Percentiles rank a stretch among this genome's conserved stretches.
phyloP scores from a whole-genome alignment of 2,329 filamentous ascomycete genomes.

The Sarocladium brachiariae region DNA sequence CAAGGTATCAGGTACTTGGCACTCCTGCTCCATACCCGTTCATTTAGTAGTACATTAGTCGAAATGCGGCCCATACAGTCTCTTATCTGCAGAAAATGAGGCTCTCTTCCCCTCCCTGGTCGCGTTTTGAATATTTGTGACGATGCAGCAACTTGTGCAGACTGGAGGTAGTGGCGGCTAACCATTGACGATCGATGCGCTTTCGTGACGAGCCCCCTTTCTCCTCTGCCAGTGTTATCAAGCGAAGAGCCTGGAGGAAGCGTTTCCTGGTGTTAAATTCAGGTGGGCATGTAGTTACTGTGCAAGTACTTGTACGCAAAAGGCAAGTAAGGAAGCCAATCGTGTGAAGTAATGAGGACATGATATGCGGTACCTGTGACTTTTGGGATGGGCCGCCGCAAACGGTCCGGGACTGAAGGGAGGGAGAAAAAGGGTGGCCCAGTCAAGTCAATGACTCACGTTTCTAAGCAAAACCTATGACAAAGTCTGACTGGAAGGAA shows the following conservation, averaged over 20 bases:
- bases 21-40: neutral
- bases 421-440: neutral
- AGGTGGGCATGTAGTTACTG: too few relatives aligned
- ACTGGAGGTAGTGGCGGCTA: neutral
- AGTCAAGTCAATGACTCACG: conserved; percentile 9
- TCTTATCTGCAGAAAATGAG: neutral
- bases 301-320: too few relatives aligned
- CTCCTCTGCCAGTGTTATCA: too few relatives aligned
- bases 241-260: too few relatives aligned
- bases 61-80: neutral
- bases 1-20: conserved; percentile 6
- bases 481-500: too few relatives aligned
- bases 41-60: neutral
- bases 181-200: conserved; percentile 1
- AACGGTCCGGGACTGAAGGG: conserved; percentile 3
- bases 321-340: too few relatives aligned
- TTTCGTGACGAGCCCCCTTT: too few relatives aligned
- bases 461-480: neutral
- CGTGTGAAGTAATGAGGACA: too few relatives aligned
- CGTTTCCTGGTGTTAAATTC: too few relatives aligned
- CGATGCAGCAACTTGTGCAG: too few relatives aligned
- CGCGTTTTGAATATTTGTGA: too few relatives aligned
- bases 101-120: too few relatives aligned
- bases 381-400: conserved; percentile 1
- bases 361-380: conserved; percentile 3